Evolutionary conservation across 2,329 filamentous ascomycete species (phyloP).

Genomic region (Cordyceps tenuipes): DNA sequence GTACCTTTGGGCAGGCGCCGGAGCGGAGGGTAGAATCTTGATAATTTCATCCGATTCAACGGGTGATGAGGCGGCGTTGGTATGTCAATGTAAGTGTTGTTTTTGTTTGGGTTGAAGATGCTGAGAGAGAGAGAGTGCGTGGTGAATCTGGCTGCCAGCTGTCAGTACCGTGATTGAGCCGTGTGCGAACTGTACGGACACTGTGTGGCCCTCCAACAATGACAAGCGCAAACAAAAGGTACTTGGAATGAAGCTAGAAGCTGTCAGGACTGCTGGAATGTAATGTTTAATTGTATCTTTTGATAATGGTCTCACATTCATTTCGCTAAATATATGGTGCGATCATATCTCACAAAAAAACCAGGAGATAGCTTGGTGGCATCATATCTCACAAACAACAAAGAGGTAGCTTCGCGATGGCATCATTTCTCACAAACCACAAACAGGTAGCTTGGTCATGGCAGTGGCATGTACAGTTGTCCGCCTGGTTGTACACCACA

Average conservation of each 20-base stretch:
- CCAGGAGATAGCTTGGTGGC: no score
- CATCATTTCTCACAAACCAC: no score
- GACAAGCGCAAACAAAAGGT: background rate
- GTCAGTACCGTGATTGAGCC: background rate
- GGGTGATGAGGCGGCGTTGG: background rate
- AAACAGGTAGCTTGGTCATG: no score
- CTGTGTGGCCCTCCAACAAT: background rate
- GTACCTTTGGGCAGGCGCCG: conserved; percentile 1
- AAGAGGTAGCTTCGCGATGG: no score
- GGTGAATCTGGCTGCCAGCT: background rate
- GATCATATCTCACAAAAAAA: no score
- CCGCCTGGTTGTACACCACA: no score
- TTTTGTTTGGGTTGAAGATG: background rate
- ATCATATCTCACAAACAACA: no score
- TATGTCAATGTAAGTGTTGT: no score
- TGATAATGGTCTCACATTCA: no score
- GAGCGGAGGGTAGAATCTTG: background rate
- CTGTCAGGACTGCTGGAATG: background rate
- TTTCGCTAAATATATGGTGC: no score
- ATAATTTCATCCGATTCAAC: background rate
- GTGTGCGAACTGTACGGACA: background rate
- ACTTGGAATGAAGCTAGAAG: background rate
- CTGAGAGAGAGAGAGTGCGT: no score
- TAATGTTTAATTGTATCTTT: background rate
- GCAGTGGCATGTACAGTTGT: no score